Evolutionary conservation across 2,329 filamentous ascomycete genomes (phyloP), one percentile per base, ranked within the genome.

Genomic region (Hirsutella minnesotensis): DNA sequence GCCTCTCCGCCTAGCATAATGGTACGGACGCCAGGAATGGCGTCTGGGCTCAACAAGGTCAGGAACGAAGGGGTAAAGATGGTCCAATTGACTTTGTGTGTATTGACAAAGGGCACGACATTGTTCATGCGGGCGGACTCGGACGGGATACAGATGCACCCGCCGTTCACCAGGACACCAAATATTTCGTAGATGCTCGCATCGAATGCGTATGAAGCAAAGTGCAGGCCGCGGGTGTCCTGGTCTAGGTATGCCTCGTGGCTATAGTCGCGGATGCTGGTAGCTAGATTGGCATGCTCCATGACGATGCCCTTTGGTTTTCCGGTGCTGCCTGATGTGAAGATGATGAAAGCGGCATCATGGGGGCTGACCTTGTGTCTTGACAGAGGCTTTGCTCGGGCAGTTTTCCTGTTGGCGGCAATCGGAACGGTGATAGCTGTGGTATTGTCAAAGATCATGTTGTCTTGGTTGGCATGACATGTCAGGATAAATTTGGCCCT

Each of bases 281-380:
- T 41, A 19, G 33, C 27, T 9, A 46, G 24, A 18, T 39, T 39
- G 36, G 13, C 19, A 18, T 46, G 44, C 9, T 42, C 37, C 15
- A 44, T 16, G 3, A 40, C 24, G 8, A 39, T 35, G 29, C 38
- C 37, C 16, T 44, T 44, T 5, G 37, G 39, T 0, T 20, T 21
- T 22, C 35, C 35, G n/a, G 18, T 37, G 35, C 35, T 37, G 3
- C 35, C 35, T 3, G 18, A 37, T 57, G 70, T 73, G 49, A 72
- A 73, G 51, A 72, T 68, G 47, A 72, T 67, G 27, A 44, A 42
- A 24, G 48, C 29, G 5, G 42, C n/a, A 31, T 46, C 42, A 3
- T 44, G 1, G 60, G 40, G 8, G 49, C 15, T 10, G 35, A 37
- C 35, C 3, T 21, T 7, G 10, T n/a, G 15, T 5, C 9, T 12